Evolutionary conservation across 2,329 filamentous ascomycete genomes (phyloP), one percentile per base, ranked within the genome.

Genomic region (Didymella sp.): DNA sequence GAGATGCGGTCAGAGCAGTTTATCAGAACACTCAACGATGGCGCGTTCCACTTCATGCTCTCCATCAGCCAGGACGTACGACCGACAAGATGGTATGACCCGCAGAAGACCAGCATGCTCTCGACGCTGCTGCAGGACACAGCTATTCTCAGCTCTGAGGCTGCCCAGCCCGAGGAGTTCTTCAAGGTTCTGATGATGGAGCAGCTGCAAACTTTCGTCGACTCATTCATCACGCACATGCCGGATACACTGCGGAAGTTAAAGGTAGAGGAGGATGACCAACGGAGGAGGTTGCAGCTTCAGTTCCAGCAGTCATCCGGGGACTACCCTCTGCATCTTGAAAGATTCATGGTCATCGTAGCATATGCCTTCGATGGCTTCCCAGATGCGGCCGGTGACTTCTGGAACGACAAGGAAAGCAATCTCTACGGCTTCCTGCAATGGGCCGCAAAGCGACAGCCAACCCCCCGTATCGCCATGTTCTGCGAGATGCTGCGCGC

Each of bases 401-500:
- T 98, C 66, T 99, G 95, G 95, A 85, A 85, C 28, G 93, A 97
- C 71, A 87, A 90, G 2, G 95, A 99, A 68, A 92, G 92, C 71
- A 96, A 97, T 66, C 81, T 99, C 28, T 91, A 93, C 61, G 95
- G 95, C 0, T 99, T 99, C 73, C 84, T 99, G 73, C 91, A 96
- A 62, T 99, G 95, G 95, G 91, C 93, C n/a, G 96, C 95, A 3
- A 89, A 92, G 66, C 85, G 95, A 67, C 92, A 96, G 59, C 96
- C 96, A 0, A 97, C 96, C 0, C 95, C 95, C n/a, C 84, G 96
- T 22, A 93, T 96, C 57, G 95, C 92, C 59, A 93, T 94, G 12
- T 99, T 98, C 68, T 99, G 95, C 75, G 94, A 98, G 73, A 94
- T 99, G 87, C 81, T 99, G 15, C 90, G 92, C 70, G 89, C 93